Percentiles rank a stretch among this genome's conserved stretches.
Evolutionary conservation across 495 filamentous ascomycete genomes (phyloP).

Genomic region (Thermochaetoides thermophila): DNA sequence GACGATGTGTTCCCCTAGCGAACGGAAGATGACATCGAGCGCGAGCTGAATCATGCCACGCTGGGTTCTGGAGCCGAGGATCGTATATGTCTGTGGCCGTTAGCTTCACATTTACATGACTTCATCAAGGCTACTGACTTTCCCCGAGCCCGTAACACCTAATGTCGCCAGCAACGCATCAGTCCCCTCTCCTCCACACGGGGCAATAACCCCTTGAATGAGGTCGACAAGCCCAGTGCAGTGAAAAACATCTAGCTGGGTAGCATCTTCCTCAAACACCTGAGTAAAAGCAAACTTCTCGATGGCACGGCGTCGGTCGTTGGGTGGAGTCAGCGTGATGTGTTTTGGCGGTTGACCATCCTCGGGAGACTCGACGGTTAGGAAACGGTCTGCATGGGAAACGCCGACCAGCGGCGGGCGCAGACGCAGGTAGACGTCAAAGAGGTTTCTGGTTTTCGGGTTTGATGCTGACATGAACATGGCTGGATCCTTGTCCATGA

Average conservation of each 20-base stretch:
- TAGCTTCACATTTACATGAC: too few relatives aligned
- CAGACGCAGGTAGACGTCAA: conserved; percentile 84
- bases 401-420: conserved; percentile 48
- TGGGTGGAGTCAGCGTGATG: conserved; percentile 76
- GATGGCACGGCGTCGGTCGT: conserved; percentile 67
- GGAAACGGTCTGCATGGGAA: conserved; percentile 44
- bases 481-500: conserved; percentile 11
- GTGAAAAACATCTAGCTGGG: conserved; percentile 77
- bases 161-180: conserved; percentile 87
- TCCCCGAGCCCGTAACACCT: conserved; percentile 90
- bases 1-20: conserved; percentile 51
- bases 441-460: conserved; percentile 40
- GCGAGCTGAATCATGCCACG: conserved; percentile 84
- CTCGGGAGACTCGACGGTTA: conserved; percentile 53
- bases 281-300: conserved; percentile 91
- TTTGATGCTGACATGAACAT: conserved; percentile 13
- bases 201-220: conserved; percentile 61
- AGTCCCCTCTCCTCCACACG: conserved; percentile 53
- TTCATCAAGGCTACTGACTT: conserved; percentile 44
- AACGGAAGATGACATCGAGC: conserved; percentile 78
- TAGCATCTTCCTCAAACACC: conserved; percentile 76
- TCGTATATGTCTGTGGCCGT: conserved; percentile 77
- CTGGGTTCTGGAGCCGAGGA: conserved; percentile 73
- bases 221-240: conserved; percentile 61
- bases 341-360: conserved; percentile 48